A percentile compares a stretch with the other conserved stretches of the same genome.
Evolutionary conservation across 805 yeast species (phyloP).

Genomic region (Barnettozyma sucrosica): DNA sequence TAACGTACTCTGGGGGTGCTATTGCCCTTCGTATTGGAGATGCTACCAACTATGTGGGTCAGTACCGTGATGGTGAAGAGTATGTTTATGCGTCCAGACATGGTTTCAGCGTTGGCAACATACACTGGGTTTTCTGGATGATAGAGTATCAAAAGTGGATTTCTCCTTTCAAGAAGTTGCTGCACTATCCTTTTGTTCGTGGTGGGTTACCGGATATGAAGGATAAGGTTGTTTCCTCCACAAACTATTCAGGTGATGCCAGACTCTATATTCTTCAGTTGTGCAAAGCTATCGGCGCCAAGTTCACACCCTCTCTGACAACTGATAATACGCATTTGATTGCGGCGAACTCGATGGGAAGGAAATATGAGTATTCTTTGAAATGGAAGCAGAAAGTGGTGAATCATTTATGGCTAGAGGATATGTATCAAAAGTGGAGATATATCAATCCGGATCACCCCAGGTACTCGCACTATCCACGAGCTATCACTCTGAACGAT

Average conservation of each 20-base stretch:
- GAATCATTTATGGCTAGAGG: slow-evolving; percentile 88
- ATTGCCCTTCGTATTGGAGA: slow-evolving; percentile 27
- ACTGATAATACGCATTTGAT: slow-evolving; percentile 66
- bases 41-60: slow-evolving; percentile 54
- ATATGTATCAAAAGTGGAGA: slow-evolving; percentile 60
- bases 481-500: slow-evolving; percentile 36
- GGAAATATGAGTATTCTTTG: slow-evolving; percentile 67
- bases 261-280: slow-evolving; percentile 63
- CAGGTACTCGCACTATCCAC: slow-evolving; percentile 44
- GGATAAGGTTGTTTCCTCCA: slow-evolving; percentile 54
- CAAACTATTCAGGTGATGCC: slow-evolving; percentile 84
- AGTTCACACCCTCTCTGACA: slow-evolving; percentile 60
- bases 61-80: slow-evolving; percentile 51
- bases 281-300: slow-evolving; percentile 66
- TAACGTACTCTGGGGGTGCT: slow-evolving; percentile 51
- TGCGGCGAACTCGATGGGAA: slow-evolving; percentile 62
- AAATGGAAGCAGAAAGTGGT: slow-evolving; percentile 63
- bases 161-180: slow-evolving; percentile 47
- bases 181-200: slow-evolving; percentile 61
- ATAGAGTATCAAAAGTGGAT: slow-evolving; percentile 49
- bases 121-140: slow-evolving; percentile 73
- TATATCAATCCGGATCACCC: slow-evolving; percentile 39
- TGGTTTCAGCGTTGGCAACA: slow-evolving; percentile 50
- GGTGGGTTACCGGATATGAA: slow-evolving; percentile 48
- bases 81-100: slow-evolving; percentile 41